These are phyloP conservation scores for Cinnamomum chago DNA, from an alignment of 164 flowering plant species.

Conservation along the genomic window DNA sequence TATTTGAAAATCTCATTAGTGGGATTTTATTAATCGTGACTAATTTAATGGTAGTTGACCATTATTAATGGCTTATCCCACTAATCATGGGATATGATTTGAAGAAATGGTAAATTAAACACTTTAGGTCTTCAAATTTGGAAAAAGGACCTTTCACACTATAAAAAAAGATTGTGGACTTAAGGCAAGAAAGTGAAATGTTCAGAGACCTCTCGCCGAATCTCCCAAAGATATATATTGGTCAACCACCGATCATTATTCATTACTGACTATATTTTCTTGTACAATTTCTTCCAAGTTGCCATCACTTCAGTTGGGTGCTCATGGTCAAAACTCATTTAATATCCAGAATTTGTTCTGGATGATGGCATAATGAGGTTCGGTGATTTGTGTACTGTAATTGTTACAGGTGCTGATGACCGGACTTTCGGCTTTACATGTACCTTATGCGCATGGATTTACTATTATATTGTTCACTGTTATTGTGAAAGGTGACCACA, in stretches of 20 bases:
- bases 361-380: background rate
- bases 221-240: background rate
- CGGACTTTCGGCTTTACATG: slow-evolving; percentile 76
- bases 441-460: slow-evolving; percentile 93
- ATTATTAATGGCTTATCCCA: no score
- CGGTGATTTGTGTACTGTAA: background rate
- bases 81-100: no score
- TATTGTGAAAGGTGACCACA: slow-evolving; percentile 74
- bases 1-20: no score
- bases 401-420: slow-evolving; percentile 70
- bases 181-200: no score
- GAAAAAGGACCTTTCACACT: no score
- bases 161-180: no score
- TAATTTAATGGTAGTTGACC: no score
- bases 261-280: background rate
- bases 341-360: background rate
- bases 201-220: no score
- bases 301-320: background rate
- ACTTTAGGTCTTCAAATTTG: no score
- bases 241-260: background rate
- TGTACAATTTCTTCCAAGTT: background rate
- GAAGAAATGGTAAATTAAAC: no score
- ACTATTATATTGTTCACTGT: slow-evolving; percentile 93
- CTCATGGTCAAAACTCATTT: background rate
- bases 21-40: no score